These are phyloP conservation scores for Dactylorhiza incarnata DNA, from an alignment of 106 monocot genomes.

Conservation along the genomic window DNA sequence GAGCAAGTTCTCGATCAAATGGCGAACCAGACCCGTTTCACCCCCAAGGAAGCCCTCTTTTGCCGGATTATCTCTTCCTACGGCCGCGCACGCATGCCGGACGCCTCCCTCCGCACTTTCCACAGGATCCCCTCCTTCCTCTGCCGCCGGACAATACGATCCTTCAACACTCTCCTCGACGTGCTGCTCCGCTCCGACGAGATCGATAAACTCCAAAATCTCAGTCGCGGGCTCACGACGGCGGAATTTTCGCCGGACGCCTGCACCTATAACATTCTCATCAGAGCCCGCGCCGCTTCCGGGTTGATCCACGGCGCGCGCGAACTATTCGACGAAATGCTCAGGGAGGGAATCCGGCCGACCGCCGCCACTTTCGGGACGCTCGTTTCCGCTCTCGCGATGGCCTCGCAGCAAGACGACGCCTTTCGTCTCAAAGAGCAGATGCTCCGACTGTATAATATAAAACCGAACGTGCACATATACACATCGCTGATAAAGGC, in stretches of 20 bases:
- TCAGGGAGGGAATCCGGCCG: slow-evolving; percentile 27
- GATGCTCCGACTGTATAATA: slow-evolving; percentile 25
- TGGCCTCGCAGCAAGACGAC: slow-evolving; percentile 21
- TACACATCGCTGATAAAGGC: slow-evolving; percentile 62
- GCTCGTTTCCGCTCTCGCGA: slow-evolving; percentile 41
- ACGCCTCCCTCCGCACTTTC: slow-evolving; percentile 28
- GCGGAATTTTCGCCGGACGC: slow-evolving; percentile 29
- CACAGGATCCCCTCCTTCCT: slow-evolving; percentile 44
- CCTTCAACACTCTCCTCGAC: slow-evolving; percentile 59
- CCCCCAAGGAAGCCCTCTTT: slow-evolving; percentile 54
- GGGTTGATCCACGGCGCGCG: slow-evolving; percentile 21
- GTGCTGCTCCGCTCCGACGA: slow-evolving; percentile 35
- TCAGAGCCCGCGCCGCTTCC: slow-evolving; percentile 8
- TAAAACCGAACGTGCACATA: slow-evolving; percentile 46
- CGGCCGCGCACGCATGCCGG: slow-evolving; percentile 53
- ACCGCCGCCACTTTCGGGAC: slow-evolving; percentile 48
- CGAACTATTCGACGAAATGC: slow-evolving; percentile 76
- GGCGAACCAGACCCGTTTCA: slow-evolving; percentile 25
- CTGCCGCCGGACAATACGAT: slow-evolving; percentile 31
- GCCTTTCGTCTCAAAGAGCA: slow-evolving; percentile 45
- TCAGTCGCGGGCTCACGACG: slow-evolving; percentile 17
- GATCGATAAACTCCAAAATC: slow-evolving; percentile 2
- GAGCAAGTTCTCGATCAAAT: slow-evolving; percentile 58
- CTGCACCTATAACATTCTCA: slow-evolving; percentile 52
- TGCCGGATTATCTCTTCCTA: slow-evolving; percentile 66